phyloP scores from a whole-genome alignment of 2,329 filamentous ascomycete species.

The Penicillium thymicola region DNA sequence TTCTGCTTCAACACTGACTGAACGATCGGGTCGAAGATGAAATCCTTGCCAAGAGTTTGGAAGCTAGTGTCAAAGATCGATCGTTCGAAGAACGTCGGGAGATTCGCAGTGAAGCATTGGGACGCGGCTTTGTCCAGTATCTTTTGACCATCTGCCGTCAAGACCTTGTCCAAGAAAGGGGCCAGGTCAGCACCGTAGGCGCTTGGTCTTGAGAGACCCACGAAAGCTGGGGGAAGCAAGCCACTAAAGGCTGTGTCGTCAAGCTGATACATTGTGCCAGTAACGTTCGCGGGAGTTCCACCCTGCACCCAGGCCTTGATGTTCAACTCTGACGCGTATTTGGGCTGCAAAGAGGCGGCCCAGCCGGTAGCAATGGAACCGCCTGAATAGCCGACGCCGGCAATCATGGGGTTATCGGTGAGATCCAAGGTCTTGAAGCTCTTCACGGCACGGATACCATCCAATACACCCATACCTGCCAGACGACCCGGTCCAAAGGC shows the following conservation, averaged over 20 bases:
- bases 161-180: slow-evolving; percentile 19
- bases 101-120: slow-evolving; percentile 18
- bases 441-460: slow-evolving; percentile 43
- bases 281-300: slow-evolving; percentile 29
- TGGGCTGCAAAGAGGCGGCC: slow-evolving; percentile 52
- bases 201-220: slow-evolving; percentile 21
- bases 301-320: slow-evolving; percentile 37
- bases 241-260: slow-evolving; percentile 25
- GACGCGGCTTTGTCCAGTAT: slow-evolving; percentile 14
- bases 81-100: slow-evolving; percentile 17
- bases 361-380: slow-evolving; percentile 52
- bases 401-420: slow-evolving; percentile 23
- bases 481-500: slow-evolving; percentile 44
- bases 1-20: slow-evolving; percentile 15
- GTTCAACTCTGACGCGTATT: slow-evolving; percentile 53
- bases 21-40: slow-evolving; percentile 16
- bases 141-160: slow-evolving; percentile 18
- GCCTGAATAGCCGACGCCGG: slow-evolving; percentile 56
- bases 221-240: slow-evolving; percentile 25
- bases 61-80: slow-evolving; percentile 23
- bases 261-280: slow-evolving; percentile 22
- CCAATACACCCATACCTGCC: slow-evolving; percentile 46
- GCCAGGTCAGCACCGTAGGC: slow-evolving; percentile 24
- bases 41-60: slow-evolving; percentile 18
- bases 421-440: slow-evolving; percentile 27